Conservation (phyloP, 2,329 filamentous ascomycete species). For the Cladosporium cucumerinum region DNA sequence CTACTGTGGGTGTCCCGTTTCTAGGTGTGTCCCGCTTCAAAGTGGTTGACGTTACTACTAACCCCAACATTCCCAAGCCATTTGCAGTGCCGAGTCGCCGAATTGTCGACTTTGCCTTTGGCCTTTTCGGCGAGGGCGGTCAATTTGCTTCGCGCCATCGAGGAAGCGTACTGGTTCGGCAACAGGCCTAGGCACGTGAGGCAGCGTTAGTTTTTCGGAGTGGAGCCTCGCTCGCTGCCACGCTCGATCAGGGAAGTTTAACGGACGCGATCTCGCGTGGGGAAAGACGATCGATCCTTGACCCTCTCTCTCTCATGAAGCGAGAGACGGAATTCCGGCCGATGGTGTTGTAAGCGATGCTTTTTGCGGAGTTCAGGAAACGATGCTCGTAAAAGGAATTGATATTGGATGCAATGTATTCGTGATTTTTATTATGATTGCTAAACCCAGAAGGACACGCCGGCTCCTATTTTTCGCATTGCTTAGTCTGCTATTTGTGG, state of each 20-base stretch:
- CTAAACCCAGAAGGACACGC: not conserved
- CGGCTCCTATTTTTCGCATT: not conserved
- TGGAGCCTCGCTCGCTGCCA: not conserved
- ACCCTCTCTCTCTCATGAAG: not conserved
- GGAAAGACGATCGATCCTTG: slow-evolving; percentile 3
- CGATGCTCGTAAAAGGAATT: not conserved
- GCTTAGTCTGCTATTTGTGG: not conserved
- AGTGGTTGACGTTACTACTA: too few species aligned
- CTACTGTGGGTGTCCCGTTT: too few species aligned
- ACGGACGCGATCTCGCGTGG: not conserved
- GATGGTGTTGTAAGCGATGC: not conserved
- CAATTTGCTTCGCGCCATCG: slow-evolving; percentile 16
- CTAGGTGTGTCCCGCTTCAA: too few species aligned
- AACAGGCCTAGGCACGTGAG: not conserved
- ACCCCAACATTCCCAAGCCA: not conserved
- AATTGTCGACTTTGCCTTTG: not conserved
- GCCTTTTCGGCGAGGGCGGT: slow-evolving; percentile 5
- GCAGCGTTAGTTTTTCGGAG: not conserved
- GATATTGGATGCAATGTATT: not conserved
- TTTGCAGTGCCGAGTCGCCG: slow-evolving; percentile 1
- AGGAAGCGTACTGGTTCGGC: slow-evolving; percentile 1
- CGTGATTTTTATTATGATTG: not conserved
- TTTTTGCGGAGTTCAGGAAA: not conserved
- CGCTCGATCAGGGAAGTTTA: not conserved
- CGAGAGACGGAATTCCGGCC: not conserved